Base-by-base conservation (phyloP, 345 rosid genomes). In the Punica granatum region DNA sequence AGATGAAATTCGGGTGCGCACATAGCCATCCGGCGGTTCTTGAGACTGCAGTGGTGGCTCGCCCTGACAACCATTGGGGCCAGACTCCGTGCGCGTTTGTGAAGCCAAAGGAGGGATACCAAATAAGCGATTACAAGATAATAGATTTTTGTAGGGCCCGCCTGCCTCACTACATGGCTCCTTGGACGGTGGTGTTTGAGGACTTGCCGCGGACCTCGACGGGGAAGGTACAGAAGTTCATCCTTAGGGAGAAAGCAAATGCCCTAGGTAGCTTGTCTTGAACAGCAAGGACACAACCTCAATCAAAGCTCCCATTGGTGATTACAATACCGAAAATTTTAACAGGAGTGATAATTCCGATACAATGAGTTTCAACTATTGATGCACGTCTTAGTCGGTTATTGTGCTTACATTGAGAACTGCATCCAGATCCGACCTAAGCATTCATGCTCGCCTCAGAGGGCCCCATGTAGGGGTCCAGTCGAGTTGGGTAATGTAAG, bases 41-140 rank as follows among this genome's bases (percentile, higher is more conserved):
- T 11, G 98, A 92, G 73, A 96, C 76, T 0, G 90, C 97, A 7
- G 96, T 92, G 37, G 96, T 90, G 0, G 90, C 84, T 0, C 74
- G 90, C 63, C 96, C 89, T 0, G 97, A 92, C 69, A 69, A 82
- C 73, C 82, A 84, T 1, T 90, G 96, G 93, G 97, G 98, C 60
- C 85, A 92, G 49, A 86, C 96, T 1, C 96, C 97, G 53, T 90
- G 97, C 63, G 96, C 92, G 26, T 90, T 92, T 28, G 88, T 92
- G 63, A 90, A 78, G 72, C 58, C 88, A 36, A 92, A 84, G 79
- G 86, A 84, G 3, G 91, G 81, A 19, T 78, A 65, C 26, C 51
- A 78, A 14, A 63, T 59, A 0, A 35, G 68, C 44, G 80, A 77
- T 5, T 70, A 75, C 46, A 96, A 90, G 34, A 78, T 92, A 25